phyloP scores from a whole-genome alignment of 1,284 basidiomycete species.

The Cystobasidiaceae sp. region DNA sequence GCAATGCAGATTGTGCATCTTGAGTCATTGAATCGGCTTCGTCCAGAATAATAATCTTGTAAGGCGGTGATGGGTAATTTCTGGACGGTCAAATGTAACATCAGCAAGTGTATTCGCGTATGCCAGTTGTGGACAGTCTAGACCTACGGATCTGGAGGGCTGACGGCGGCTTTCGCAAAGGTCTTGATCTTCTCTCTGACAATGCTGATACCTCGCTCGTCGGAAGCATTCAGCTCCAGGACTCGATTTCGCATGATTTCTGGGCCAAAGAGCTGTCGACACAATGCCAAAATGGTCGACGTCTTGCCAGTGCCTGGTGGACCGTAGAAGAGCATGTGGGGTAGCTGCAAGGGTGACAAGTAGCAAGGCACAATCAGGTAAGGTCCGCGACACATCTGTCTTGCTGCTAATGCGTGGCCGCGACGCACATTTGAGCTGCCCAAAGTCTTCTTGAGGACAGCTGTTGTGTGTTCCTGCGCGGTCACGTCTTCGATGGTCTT shows the following conservation, averaged over 20 bases:
- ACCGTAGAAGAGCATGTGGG: conserved; percentile 99
- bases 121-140: neutral
- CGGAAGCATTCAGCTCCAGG: conserved; percentile 97
- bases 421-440: conserved; percentile 77
- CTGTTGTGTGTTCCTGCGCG: conserved; percentile 92
- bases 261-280: conserved; percentile 95
- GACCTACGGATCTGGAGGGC: conserved; percentile 11
- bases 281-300: conserved; percentile 90
- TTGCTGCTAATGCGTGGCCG: neutral
- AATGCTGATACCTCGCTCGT: conserved; percentile 93
- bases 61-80: conserved; percentile 90
- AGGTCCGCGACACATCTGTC: neutral
- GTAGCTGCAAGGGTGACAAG: conserved; percentile 60
- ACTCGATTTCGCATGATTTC: conserved; percentile 91
- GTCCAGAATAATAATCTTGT: conserved; percentile 98
- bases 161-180: conserved; percentile 67
- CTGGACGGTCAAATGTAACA: conserved; percentile 1
- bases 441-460: conserved; percentile 83
- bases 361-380: neutral
- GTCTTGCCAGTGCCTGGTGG: conserved; percentile 99
- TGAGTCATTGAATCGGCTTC: conserved; percentile 99
- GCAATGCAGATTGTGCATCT: conserved; percentile 90
- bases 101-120: neutral
- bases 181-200: conserved; percentile 98
- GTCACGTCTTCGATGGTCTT: conserved; percentile 97